These are phyloP conservation scores for Paramecium pentaurelia DNA, from an alignment of 73 alveolate species.

Conservation along the genomic window DNA sequence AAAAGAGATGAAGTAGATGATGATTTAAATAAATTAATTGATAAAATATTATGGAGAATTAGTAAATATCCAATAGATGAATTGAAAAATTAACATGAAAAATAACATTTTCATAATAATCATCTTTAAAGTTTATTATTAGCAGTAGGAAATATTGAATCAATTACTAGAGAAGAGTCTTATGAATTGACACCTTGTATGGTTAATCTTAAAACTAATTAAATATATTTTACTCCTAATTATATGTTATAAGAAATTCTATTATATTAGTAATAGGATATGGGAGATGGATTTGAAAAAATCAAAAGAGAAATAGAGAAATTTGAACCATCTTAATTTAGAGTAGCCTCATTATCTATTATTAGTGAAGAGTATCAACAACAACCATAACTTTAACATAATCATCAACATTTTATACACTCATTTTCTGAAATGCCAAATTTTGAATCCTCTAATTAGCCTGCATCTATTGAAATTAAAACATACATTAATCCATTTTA, in stretches of 20 bases:
- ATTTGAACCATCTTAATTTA: background rate
- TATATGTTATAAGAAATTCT: background rate
- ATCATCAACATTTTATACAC: background rate
- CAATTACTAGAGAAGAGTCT: background rate
- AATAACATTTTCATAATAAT: background rate
- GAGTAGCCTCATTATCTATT: background rate
- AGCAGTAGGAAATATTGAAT: background rate
- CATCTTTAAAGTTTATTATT: background rate
- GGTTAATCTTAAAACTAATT: background rate
- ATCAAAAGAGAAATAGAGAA: background rate
- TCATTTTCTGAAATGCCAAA: background rate
- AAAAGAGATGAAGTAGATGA: conserved; percentile 12
- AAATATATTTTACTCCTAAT: background rate
- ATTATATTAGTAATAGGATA: background rate
- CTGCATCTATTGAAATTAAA: background rate
- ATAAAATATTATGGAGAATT: background rate
- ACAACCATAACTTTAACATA: background rate
- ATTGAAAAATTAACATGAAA: background rate
- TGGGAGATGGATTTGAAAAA: background rate
- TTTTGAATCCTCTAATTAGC: background rate
- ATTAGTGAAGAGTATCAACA: background rate
- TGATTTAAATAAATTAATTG: background rate
- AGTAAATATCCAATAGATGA: background rate
- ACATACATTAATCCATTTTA: background rate
- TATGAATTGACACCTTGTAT: background rate